These are phyloP conservation scores for Mycena sanguinolenta DNA, from an alignment of 768 basidiomycete genomes.

Conservation along the genomic window DNA sequence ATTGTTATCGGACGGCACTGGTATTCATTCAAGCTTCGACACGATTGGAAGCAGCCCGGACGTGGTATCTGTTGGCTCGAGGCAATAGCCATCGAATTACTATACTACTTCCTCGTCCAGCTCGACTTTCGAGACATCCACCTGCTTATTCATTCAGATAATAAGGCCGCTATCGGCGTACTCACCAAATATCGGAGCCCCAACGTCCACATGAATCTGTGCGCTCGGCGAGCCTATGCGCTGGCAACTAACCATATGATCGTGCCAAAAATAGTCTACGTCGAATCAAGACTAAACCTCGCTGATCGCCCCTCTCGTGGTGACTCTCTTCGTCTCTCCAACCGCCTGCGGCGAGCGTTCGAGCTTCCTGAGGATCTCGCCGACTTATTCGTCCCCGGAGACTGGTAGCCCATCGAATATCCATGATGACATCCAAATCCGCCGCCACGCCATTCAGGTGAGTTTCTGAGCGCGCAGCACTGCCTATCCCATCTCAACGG, in stretches of 20 bases:
- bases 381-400: not conserved
- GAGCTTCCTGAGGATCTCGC: slow-evolving; percentile 19
- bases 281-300: slow-evolving; percentile 32
- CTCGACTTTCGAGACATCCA: slow-evolving; percentile 32
- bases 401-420: too few relatives aligned
- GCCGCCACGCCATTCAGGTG: too few relatives aligned
- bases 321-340: not conserved
- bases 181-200: not conserved
- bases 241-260: slow-evolving; percentile 6
- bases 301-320: slow-evolving; percentile 41
- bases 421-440: too few relatives aligned
- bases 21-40: slow-evolving; percentile 29
- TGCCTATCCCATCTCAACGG: too few relatives aligned
- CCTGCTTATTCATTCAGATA: slow-evolving; percentile 2
- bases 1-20: slow-evolving; percentile 36
- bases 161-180: slow-evolving; percentile 27
- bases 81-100: slow-evolving; percentile 23
- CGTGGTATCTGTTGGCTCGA: slow-evolving; percentile 46
- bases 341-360: slow-evolving; percentile 4
- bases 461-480: too few relatives aligned
- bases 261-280: slow-evolving; percentile 24
- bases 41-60: slow-evolving; percentile 32
- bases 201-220: slow-evolving; percentile 26
- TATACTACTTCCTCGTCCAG: slow-evolving; percentile 17
- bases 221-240: slow-evolving; percentile 20